Base-by-base conservation (phyloP, 768 basidiomycete genomes). In the Tulasnella sp. region DNA sequence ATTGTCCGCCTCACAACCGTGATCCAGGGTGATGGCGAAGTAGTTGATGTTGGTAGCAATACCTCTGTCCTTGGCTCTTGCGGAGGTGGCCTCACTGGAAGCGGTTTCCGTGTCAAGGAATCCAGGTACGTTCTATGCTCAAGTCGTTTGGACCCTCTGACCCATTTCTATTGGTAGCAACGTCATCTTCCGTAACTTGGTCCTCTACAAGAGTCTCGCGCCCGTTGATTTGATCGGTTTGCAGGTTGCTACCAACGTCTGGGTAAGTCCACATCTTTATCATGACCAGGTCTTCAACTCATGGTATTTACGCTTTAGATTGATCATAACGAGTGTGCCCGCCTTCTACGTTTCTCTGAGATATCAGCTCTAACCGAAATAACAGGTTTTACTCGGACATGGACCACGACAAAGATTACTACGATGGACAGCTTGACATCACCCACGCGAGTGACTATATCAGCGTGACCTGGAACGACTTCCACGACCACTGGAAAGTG, bases 381-480 rank as follows among this genome's bases (percentile, higher is more conserved):
- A 34, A 34, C 58, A 49, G 51, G 23, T 34, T 59, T 38, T 59
- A 23, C 48, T 30, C 10, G 19, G 58, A 59, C 52, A 26, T 27
- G 58, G 30, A 27, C 26, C 26, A 49, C 58, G 49, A 49, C 58
- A 59, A 77, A 76, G 70, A 49, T 52, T 76, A 74, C 69, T 76
- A 76, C 67, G 76, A 76, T 56, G 76, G 76, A 43, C 71, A 75
- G 30, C 68, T 74, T 44, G 76, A 77, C 59, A 67, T 77, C 61
- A 77, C 75, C 27, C 76, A 77, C 62, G 77, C 76, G 52, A 53
- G 68, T 62, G 70, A 73, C 64, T 74, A 71, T 52, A 65, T 56
- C 48, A 54, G 51, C 24, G 45, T 13, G 24, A 44, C 24, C 42
- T 47, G 51, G 13, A 61, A 45, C 56, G 17, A n/a, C 29, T 38